These are phyloP conservation scores for Achaetomium macrosporum DNA, from an alignment of 2,329 filamentous ascomycete genomes.

Conservation along the genomic window DNA sequence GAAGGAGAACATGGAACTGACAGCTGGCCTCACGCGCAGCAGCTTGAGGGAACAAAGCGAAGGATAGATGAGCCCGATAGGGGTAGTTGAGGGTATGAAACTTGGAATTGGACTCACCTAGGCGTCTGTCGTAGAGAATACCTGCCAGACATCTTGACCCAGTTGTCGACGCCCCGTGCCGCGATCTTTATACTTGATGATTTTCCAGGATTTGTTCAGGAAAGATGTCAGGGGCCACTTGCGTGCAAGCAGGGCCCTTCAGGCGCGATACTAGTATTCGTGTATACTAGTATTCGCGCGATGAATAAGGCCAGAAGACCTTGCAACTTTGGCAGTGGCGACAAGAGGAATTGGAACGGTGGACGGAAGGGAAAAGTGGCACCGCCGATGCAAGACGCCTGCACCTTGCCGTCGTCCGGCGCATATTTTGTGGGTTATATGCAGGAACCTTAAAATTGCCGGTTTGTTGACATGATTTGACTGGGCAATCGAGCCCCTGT, in stretches of 20 bases:
- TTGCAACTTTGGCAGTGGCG: not conserved
- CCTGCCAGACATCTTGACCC: constrained; percentile 26
- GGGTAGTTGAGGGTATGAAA: not conserved
- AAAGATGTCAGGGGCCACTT: not conserved
- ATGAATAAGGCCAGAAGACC: not conserved
- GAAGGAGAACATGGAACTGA: no score
- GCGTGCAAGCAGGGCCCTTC: not conserved
- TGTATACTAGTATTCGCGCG: not conserved
- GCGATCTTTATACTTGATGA: constrained; percentile 7
- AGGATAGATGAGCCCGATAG: not conserved
- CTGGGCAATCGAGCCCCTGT: constrained; percentile 7
- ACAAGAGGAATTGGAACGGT: constrained; percentile 1
- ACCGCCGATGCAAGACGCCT: not conserved
- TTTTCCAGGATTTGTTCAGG: not conserved
- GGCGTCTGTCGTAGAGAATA: constrained; percentile 32
- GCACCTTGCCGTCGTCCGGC: constrained; percentile 3
- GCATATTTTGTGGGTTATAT: not conserved
- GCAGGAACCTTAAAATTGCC: constrained; percentile 9
- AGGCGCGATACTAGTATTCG: constrained; percentile 13
- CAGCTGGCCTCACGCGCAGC: not conserved
- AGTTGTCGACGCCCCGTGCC: constrained; percentile 1
- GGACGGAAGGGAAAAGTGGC: not conserved
- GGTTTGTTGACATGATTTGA: constrained; percentile 16
- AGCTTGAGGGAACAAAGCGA: not conserved
- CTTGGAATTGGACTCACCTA: constrained; percentile 23